Percentiles rank a stretch among this genome's conserved stretches.
Conservation (phyloP, 2,329 filamentous ascomycete species). For the Teratosphaeria viscida region DNA sequence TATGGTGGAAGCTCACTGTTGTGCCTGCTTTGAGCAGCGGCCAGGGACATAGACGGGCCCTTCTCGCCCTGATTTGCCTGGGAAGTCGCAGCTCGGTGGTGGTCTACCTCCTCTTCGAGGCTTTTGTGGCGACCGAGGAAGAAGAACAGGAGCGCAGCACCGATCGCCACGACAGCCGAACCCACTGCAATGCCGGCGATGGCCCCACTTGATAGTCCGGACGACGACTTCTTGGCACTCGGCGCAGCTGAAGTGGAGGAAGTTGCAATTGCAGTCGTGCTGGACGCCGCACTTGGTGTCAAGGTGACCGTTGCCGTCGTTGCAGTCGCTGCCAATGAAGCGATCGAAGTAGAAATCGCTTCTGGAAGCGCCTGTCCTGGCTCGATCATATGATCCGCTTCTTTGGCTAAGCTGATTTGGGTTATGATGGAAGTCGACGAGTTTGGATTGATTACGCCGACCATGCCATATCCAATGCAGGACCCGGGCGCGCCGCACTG, state of each 20-base stretch:
- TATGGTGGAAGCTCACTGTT: not conserved
- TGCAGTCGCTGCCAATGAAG: slow-evolving; percentile 12
- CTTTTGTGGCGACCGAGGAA: slow-evolving; percentile 41
- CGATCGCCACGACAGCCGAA: slow-evolving; percentile 50
- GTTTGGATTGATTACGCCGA: slow-evolving; percentile 62
- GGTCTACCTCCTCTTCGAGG: slow-evolving; percentile 10
- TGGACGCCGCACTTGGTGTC: slow-evolving; percentile 7
- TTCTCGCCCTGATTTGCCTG: not conserved
- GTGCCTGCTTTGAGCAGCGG: not conserved
- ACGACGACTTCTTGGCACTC: slow-evolving; percentile 2
- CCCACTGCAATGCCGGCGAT: slow-evolving; percentile 51
- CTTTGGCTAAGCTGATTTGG: slow-evolving; percentile 20
- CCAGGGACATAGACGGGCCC: not conserved
- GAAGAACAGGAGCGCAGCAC: slow-evolving; percentile 54
- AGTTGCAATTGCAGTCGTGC: not conserved
- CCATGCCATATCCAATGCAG: slow-evolving; percentile 57
- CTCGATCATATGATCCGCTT: slow-evolving; percentile 23
- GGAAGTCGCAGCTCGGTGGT: not conserved
- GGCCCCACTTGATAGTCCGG: slow-evolving; percentile 27
- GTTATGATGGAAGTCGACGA: slow-evolving; percentile 14
- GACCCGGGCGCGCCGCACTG: slow-evolving; percentile 53
- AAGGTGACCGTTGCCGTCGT: slow-evolving; percentile 11
- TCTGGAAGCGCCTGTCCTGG: slow-evolving; percentile 32
- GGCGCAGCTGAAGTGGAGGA: slow-evolving; percentile 7
- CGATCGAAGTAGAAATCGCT: slow-evolving; percentile 22